These are phyloP conservation scores for Thermomucor indicae-seudaticae DNA, from an alignment of 371 early-diverging fungal species.

Conservation along the genomic window DNA sequence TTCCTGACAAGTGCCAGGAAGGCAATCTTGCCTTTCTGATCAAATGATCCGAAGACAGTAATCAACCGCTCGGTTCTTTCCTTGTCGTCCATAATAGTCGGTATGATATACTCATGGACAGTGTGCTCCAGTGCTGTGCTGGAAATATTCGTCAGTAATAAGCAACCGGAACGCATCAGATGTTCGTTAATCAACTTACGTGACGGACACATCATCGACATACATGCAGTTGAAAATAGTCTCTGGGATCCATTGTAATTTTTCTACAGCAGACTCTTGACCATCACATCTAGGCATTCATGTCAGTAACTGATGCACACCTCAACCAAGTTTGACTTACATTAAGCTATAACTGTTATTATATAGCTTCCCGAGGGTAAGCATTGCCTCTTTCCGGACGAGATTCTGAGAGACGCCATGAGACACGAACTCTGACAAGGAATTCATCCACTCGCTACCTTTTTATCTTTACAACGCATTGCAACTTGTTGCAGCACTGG, in stretches of 20 bases:
- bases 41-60: conserved; percentile 40
- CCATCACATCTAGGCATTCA: neutral
- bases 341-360: conserved; percentile 65
- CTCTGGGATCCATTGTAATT: conserved; percentile 84
- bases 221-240: conserved; percentile 73
- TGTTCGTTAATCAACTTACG: conserved; percentile 32
- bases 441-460: conserved; percentile 32
- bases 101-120: conserved; percentile 28
- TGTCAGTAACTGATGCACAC: neutral
- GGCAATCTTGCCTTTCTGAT: conserved; percentile 47
- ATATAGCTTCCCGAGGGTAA: conserved; percentile 67
- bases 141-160: conserved; percentile 1
- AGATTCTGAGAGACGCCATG: conserved; percentile 41
- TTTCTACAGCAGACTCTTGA: conserved; percentile 22
- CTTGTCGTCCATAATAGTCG: conserved; percentile 40
- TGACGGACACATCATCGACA: conserved; percentile 73
- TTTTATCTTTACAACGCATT: conserved; percentile 85
- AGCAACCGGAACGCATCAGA: too few relatives aligned
- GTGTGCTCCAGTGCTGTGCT: conserved; percentile 39
- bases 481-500: conserved; percentile 62
- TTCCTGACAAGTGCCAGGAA: conserved; percentile 51
- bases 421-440: too few relatives aligned
- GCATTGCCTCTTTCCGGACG: conserved; percentile 74
- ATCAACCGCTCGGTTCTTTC: conserved; percentile 60
- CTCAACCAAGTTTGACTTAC: conserved; percentile 25